Percentiles rank a stretch among this genome's conserved stretches.
These are phyloP conservation scores for Colletotrichum incanum DNA, from an alignment of 2,329 filamentous ascomycete species.

Conservation along the genomic window DNA sequence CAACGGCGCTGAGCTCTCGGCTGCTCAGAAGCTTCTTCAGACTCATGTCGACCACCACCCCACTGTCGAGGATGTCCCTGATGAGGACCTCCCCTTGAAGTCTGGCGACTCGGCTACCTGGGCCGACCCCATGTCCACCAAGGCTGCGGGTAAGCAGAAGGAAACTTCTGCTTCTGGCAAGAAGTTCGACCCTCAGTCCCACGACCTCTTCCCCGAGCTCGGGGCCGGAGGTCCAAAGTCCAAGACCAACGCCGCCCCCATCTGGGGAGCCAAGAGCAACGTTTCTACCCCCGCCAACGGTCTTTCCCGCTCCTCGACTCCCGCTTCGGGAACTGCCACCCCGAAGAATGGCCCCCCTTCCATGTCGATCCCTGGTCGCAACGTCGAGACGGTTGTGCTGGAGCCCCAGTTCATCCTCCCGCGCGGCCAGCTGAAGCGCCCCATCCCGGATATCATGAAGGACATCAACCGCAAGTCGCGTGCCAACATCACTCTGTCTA, in stretches of 20 bases:
- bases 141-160: conserved; percentile 80
- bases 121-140: conserved; percentile 69
- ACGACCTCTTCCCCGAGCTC: conserved; percentile 94
- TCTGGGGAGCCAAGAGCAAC: conserved; percentile 83
- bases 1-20: conserved; percentile 62
- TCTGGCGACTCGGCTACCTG: conserved; percentile 63
- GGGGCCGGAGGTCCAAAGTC: conserved; percentile 72
- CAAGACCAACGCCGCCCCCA: conserved; percentile 78
- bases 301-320: conserved; percentile 73
- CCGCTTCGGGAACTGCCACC: conserved; percentile 72
- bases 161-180: conserved; percentile 61
- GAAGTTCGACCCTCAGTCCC: conserved; percentile 84
- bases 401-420: conserved; percentile 84
- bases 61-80: conserved; percentile 85
- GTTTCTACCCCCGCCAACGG: conserved; percentile 69
- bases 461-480: conserved; percentile 95
- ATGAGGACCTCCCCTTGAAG: conserved; percentile 81
- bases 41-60: conserved; percentile 74
- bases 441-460: conserved; percentile 86
- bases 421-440: conserved; percentile 84
- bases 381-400: conserved; percentile 82
- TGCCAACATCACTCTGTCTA: conserved; percentile 84
- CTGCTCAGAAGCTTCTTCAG: conserved; percentile 75
- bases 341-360: conserved; percentile 64
- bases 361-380: conserved; percentile 86